A percentile compares a stretch with the other conserved stretches of the same genome.
Evolutionary conservation across 352 stramenopile species (phyloP).

Genomic region (Pythium graminicola): DNA sequence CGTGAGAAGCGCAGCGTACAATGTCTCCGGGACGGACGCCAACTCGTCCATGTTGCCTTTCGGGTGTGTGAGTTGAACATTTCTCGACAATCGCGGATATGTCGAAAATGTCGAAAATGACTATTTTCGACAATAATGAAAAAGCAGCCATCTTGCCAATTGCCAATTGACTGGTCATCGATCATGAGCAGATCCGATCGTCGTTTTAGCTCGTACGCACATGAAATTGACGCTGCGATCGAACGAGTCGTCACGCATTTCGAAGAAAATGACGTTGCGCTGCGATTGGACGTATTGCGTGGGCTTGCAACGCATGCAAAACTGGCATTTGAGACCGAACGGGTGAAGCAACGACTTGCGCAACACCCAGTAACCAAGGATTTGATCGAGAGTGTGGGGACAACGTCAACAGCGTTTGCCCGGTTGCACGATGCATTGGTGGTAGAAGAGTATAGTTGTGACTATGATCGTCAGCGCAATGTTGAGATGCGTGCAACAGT

Average conservation of each 20-base stretch:
- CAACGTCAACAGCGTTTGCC: conserved; percentile 41
- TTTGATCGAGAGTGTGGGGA: conserved; percentile 45
- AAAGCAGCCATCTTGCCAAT: conserved; percentile 3
- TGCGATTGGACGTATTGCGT: conserved; percentile 64
- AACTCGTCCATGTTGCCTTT: conserved; percentile 9
- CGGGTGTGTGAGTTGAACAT: too few species aligned
- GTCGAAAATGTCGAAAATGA: conserved; percentile 8
- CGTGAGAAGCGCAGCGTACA: conserved; percentile 1
- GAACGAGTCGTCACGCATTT: conserved; percentile 70
- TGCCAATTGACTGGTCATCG: conserved; percentile 7
- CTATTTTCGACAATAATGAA: conserved; percentile 1
- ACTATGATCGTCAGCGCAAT: conserved; percentile 59
- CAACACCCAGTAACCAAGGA: conserved; percentile 61
- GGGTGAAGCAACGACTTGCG: conserved; percentile 45
- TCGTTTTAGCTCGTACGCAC: conserved; percentile 53
- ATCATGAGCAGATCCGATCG: conserved; percentile 31
- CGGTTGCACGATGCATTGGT: conserved; percentile 31
- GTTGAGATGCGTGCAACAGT: conserved; percentile 51
- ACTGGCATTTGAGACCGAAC: conserved; percentile 62
- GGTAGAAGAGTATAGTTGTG: conserved; percentile 53
- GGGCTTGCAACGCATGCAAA: conserved; percentile 47
- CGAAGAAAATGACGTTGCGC: conserved; percentile 54
- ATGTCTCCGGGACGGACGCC: neutral
- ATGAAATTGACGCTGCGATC: conserved; percentile 54
- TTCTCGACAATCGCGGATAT: too few species aligned